Conservation (phyloP, 805 yeast genomes). For the Tetrapisispora iriomotensis region DNA sequence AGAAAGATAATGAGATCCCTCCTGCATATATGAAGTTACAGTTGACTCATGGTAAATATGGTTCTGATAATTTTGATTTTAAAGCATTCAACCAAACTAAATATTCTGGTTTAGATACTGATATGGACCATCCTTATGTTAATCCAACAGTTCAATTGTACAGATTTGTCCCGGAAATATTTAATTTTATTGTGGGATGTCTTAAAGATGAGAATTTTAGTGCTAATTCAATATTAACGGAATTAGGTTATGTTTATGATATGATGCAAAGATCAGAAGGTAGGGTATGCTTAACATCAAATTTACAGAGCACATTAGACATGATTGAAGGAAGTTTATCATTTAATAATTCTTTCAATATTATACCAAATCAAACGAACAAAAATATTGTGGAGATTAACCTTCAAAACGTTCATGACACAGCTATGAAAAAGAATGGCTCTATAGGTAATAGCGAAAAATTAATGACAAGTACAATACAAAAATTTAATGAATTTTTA, state of each 20-base stretch:
- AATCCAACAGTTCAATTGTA: slow-evolving; percentile 75
- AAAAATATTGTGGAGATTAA: neutral
- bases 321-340: slow-evolving; percentile 37
- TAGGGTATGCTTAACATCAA: slow-evolving; percentile 69
- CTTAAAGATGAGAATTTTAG: slow-evolving; percentile 44
- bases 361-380: neutral
- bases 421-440: neutral
- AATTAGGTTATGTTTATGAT: slow-evolving; percentile 81
- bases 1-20: slow-evolving; percentile 42
- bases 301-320: slow-evolving; percentile 52
- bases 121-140: slow-evolving; percentile 65
- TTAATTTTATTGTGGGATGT: slow-evolving; percentile 49
- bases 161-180: slow-evolving; percentile 65
- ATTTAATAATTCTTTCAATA: neutral
- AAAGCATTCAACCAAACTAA: slow-evolving; percentile 66
- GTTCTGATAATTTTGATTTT: slow-evolving; percentile 91
- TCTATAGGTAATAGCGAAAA: neutral
- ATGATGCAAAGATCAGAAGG: slow-evolving; percentile 82
- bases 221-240: slow-evolving; percentile 52
- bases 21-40: slow-evolving; percentile 66
- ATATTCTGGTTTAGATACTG: slow-evolving; percentile 83
- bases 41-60: slow-evolving; percentile 78
- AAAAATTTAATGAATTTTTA: slow-evolving; percentile 23
- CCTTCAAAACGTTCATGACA: neutral
- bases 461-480: slow-evolving; percentile 11